phyloP scores from a whole-genome alignment of 2,329 filamentous ascomycete genomes.

The Didymella arachidicola region DNA sequence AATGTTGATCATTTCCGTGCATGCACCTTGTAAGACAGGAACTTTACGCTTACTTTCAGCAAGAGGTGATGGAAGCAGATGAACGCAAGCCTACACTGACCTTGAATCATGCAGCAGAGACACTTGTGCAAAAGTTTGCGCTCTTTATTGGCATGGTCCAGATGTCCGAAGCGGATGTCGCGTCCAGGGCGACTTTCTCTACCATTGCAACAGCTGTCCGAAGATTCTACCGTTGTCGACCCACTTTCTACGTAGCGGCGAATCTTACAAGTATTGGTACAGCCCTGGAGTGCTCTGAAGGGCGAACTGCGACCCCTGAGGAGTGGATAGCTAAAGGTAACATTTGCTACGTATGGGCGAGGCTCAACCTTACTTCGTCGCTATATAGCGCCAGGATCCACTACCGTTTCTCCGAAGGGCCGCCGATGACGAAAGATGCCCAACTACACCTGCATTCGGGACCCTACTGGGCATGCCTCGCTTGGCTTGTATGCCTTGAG shows the following conservation, averaged over 20 bases:
- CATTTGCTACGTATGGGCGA: conserved; percentile 9
- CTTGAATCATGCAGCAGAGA: neutral
- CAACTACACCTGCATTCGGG: neutral
- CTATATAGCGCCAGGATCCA: conserved; percentile 6
- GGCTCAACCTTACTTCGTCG: conserved; percentile 11
- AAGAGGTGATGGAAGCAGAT: neutral
- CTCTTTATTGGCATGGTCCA: neutral
- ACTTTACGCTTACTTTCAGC: neutral
- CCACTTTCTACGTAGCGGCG: neutral
- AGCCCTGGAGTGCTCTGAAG: neutral
- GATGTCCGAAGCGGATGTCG: neutral
- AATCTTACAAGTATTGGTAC: neutral
- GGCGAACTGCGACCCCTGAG: conserved; percentile 11
- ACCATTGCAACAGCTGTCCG: neutral
- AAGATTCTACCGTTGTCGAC: neutral
- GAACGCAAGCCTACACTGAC: neutral
- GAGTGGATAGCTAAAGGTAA: conserved; percentile 6
- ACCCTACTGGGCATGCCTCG: neutral
- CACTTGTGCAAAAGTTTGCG: neutral
- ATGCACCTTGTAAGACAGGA: neutral
- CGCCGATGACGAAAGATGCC: neutral
- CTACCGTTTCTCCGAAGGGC: neutral
- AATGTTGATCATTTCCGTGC: neutral
- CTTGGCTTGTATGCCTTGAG: neutral
- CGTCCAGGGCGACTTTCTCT: neutral